Conservation (phyloP, 345 rosid species). For the Linum tenue region DNA sequence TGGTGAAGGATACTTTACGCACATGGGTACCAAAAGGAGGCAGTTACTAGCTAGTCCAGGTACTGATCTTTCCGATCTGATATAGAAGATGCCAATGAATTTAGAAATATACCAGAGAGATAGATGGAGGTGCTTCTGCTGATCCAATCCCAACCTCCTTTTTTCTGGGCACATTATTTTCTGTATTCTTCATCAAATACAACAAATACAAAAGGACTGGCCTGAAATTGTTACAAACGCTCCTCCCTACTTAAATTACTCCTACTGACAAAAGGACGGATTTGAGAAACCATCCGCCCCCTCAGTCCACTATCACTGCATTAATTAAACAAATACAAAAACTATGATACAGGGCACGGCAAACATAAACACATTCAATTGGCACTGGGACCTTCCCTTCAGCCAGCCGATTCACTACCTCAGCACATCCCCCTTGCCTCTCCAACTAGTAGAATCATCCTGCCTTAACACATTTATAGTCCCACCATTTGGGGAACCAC, state of each 20-base stretch:
- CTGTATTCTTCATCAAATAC: constrained; percentile 41
- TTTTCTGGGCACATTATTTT: constrained; percentile 14
- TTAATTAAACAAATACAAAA: constrained; percentile 33
- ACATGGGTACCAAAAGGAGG: too few species aligned
- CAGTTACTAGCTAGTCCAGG: too few species aligned
- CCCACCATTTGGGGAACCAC: constrained; percentile 30
- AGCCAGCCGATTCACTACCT: constrained; percentile 34
- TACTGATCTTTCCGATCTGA: too few species aligned
- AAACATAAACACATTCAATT: constrained; percentile 8
- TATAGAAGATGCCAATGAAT: neutral
- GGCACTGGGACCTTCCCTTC: constrained; percentile 12
- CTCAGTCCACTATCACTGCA: constrained; percentile 28
- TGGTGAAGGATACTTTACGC: too few species aligned
- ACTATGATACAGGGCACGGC: constrained; percentile 42
- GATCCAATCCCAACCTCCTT: neutral
- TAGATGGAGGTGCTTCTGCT: neutral
- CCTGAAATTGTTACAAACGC: constrained; percentile 31
- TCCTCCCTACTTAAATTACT: constrained; percentile 14
- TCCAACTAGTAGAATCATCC: constrained; percentile 40
- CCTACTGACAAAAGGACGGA: constrained; percentile 20
- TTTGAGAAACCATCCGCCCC: constrained; percentile 16
- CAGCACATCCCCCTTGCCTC: constrained; percentile 47
- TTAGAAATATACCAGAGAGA: neutral
- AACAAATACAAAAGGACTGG: constrained; percentile 34
- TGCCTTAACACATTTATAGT: constrained; percentile 21